Percentiles rank a stretch among this genome's conserved stretches.
These are phyloP conservation scores for Bauhinia variegata DNA, from an alignment of 306 rosid species.

Conservation along the genomic window DNA sequence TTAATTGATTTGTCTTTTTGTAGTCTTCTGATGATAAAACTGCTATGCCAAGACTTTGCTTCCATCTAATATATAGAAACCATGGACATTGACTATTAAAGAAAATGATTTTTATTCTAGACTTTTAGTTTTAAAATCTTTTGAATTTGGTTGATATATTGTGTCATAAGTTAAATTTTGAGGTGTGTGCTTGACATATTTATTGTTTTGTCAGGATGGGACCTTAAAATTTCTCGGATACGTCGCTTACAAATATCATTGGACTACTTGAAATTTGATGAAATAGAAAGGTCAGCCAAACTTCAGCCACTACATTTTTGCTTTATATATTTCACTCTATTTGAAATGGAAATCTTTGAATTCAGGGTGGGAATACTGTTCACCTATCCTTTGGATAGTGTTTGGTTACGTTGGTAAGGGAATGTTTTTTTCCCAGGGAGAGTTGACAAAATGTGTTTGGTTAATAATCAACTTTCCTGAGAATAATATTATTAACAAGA, in stretches of 20 bases:
- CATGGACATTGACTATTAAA: conserved; percentile 2
- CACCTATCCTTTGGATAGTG: conserved; percentile 2
- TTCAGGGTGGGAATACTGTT: conserved; percentile 14
- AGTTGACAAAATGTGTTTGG: no score
- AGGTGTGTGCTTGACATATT: conserved; percentile 41
- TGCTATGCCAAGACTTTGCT: background rate
- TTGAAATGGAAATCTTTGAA: conserved; percentile 12
- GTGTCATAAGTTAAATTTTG: conserved; percentile 25
- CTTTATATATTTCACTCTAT: conserved; percentile 19
- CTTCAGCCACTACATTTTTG: conserved; percentile 24
- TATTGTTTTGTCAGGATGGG: conserved; percentile 79
- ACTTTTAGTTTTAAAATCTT: conserved; percentile 19
- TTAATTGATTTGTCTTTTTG: conserved; percentile 13
- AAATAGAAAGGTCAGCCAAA: conserved; percentile 71
- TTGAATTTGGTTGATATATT: conserved; percentile 27
- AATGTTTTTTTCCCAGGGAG: no score
- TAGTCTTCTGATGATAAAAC: conserved; percentile 27
- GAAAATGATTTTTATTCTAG: conserved; percentile 7
- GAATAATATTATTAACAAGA: no score
- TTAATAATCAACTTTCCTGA: no score
- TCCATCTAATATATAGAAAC: background rate
- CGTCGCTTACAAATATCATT: conserved; percentile 79
- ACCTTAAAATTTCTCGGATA: conserved; percentile 72
- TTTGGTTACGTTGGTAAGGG: no score
- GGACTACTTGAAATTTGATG: conserved; percentile 87